These are phyloP conservation scores for Neurospora intermedia DNA, from an alignment of 495 filamentous ascomycete species.

Conservation along the genomic window DNA sequence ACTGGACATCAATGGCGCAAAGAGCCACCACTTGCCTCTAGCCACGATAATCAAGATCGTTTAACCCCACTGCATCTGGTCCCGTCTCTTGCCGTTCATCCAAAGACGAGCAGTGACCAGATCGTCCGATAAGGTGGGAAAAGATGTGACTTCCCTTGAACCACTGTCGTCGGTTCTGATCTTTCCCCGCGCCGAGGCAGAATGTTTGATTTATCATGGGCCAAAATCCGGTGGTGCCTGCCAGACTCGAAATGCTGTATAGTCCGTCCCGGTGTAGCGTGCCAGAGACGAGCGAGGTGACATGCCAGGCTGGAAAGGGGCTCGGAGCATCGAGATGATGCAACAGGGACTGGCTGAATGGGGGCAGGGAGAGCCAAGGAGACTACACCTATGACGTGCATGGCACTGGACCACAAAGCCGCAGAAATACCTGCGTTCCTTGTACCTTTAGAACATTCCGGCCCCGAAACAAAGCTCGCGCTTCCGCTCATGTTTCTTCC, in stretches of 20 bases:
- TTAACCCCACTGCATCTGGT: background rate
- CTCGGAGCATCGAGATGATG: background rate
- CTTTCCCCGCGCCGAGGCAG: background rate
- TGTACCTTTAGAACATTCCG: background rate
- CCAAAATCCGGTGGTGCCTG: background rate
- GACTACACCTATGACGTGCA: background rate
- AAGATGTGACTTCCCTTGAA: background rate
- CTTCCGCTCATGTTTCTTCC: background rate
- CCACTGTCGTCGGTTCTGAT: background rate
- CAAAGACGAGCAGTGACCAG: background rate
- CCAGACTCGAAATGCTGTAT: background rate
- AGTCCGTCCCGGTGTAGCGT: background rate
- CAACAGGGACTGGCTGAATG: background rate
- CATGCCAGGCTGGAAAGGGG: background rate
- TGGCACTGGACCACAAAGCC: background rate
- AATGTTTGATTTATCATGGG: background rate
- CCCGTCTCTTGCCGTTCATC: background rate
- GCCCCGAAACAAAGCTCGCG: background rate
- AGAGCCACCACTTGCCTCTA: background rate
- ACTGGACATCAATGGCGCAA: background rate
- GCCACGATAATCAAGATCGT: background rate
- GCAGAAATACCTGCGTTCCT: background rate
- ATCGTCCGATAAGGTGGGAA: background rate
- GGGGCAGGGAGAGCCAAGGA: background rate
- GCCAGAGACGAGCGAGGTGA: background rate